These are phyloP conservation scores for Rhododendron griersonianum DNA, from an alignment of 148 eudicot species.

Conservation along the genomic window DNA sequence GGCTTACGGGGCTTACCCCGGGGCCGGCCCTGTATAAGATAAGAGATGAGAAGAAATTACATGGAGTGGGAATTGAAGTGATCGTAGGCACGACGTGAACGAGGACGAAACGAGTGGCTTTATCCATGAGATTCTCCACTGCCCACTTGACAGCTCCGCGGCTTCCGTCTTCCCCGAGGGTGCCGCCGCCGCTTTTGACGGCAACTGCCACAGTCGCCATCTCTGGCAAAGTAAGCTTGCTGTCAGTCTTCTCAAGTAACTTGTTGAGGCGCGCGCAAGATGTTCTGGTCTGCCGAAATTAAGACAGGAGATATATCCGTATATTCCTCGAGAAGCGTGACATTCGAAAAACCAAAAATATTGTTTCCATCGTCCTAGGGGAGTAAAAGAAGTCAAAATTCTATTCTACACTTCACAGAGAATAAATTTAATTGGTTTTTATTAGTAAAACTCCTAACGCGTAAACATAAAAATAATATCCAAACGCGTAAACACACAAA, in stretches of 20 bases:
- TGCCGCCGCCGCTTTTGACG: constrained; percentile 37
- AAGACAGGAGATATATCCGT: too few species aligned
- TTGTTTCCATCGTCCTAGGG: neutral
- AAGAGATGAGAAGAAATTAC: constrained; percentile 20
- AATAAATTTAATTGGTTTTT: neutral
- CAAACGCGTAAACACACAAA: too few species aligned
- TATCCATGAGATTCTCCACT: constrained; percentile 41
- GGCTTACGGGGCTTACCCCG: too few species aligned
- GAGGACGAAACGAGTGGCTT: constrained; percentile 46
- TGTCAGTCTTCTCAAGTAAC: neutral
- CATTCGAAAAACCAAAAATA: neutral
- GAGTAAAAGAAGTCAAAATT: neutral
- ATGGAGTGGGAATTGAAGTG: constrained; percentile 58
- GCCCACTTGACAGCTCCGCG: constrained; percentile 76
- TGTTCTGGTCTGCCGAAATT: neutral
- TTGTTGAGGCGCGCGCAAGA: neutral
- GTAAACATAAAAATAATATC: too few species aligned
- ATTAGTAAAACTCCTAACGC: too few species aligned
- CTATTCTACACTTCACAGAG: neutral
- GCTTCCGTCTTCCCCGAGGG: constrained; percentile 55
- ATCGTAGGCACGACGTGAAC: constrained; percentile 67
- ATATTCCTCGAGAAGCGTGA: too few species aligned
- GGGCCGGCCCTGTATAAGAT: too few species aligned
- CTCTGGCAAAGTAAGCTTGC: constrained; percentile 2
- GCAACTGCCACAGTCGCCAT: constrained; percentile 67